Base-by-base conservation (phyloP, 768 basidiomycete species). In the Lactifluus rugatus region DNA sequence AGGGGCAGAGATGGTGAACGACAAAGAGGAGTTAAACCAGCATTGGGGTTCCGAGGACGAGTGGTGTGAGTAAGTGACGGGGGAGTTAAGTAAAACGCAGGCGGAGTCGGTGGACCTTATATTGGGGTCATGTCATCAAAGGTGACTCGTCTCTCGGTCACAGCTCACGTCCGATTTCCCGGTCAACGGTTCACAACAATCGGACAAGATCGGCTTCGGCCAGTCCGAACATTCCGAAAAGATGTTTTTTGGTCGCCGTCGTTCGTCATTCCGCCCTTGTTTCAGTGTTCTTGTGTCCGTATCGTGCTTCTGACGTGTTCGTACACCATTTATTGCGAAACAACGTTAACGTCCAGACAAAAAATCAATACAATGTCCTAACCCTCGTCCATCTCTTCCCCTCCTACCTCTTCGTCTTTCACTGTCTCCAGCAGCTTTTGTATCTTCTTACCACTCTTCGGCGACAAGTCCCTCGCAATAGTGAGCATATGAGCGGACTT, bases 391-490 rank as follows among this genome's bases (percentile, higher is more conserved):
- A 89, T 89, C 66, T 77, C 73, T 51, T 84, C 83, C 56, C 81
- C 81, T 46, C 73, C 78, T 23, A 61, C 70, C 39, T 78, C 72
- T 39, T 76, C 82, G 64, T 89, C 87, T 70, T 77, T 80, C 62
- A 77, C 77, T 25, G 83, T 87, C 60, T 82, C 87, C 67, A 86
- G 76, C 62, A 90, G 75, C 70, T 83, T 88, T 75, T 82, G 86
- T 67, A 88, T 84, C 78, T 92, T 93, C 54, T 79, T 81, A 60
- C 84, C 73, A 68, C 88, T 88, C 74, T 95, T 92, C 42, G 96
- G 95, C 47, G 95, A 89, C 57, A 97, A 81, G 69, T 99, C 96
- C 62, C 93, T 84, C 64, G 93, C 96, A 39, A 87, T 78, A 31
- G 93, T 90, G 61, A 99, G 86, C 72, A 85, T 78, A 60, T 88